Evolutionary conservation across 139 green algal genomes (phyloP).

Genomic region (Coccomyxa sp.): DNA sequence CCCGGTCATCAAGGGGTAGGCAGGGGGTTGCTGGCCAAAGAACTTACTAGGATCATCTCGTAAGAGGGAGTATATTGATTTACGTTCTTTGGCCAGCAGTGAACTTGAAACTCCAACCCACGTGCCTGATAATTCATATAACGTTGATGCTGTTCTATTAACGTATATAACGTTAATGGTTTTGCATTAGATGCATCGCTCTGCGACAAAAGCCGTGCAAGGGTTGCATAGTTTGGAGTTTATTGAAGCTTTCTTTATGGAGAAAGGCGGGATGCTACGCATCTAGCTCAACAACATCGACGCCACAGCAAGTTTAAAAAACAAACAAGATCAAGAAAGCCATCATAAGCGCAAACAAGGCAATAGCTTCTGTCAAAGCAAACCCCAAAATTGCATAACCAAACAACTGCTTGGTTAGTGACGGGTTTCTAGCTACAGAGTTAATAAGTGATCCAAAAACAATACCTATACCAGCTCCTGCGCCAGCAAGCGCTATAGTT

Average conservation of each 20-base stretch:
- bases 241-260: conserved; percentile 5
- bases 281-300: not conserved
- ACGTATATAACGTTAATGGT: not conserved
- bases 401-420: conserved; percentile 64
- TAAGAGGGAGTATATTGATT: too few relatives aligned
- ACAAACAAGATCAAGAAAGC: conserved; percentile 70
- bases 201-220: not conserved
- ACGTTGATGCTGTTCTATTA: not conserved
- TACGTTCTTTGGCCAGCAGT: too few relatives aligned
- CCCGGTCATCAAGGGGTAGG: too few relatives aligned
- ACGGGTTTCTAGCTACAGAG: conserved; percentile 68
- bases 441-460: conserved; percentile 78
- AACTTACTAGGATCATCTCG: too few relatives aligned
- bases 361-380: conserved; percentile 72
- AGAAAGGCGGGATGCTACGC: not conserved
- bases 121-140: not conserved
- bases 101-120: too few relatives aligned
- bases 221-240: not conserved
- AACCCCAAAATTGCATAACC: conserved; percentile 73
- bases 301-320: conserved; percentile 29
- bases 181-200: conserved; percentile 2
- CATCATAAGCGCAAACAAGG: conserved; percentile 68
- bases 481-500: conserved; percentile 68
- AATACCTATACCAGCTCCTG: conserved; percentile 67
- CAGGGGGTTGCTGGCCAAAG: too few relatives aligned